These are phyloP conservation scores for Monosporozyma aquatica DNA, from an alignment of 805 yeast species.

Conservation along the genomic window DNA sequence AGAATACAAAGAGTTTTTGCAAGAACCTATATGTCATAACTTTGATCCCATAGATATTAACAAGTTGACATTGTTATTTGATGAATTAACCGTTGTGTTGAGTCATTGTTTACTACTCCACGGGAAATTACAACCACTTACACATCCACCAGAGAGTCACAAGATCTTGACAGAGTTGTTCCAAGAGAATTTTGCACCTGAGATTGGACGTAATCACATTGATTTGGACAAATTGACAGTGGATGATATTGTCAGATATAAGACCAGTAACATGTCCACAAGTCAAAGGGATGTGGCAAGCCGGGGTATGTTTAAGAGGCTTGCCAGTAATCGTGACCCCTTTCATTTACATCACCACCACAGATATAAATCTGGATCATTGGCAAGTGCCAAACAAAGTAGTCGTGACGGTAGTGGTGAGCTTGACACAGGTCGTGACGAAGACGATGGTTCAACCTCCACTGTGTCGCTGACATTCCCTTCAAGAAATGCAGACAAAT, in stretches of 20 bases:
- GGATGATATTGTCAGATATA: not conserved
- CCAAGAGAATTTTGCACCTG: slow-evolving; percentile 57
- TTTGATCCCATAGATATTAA: slow-evolving; percentile 24
- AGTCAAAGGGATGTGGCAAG: not conserved
- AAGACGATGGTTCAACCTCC: not conserved
- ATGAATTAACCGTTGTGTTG: slow-evolving; percentile 58
- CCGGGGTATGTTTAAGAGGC: slow-evolving; percentile 2
- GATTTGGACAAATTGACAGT: slow-evolving; percentile 7
- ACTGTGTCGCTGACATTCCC: not conserved
- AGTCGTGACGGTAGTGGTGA: too few relatives aligned
- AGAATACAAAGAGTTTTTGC: slow-evolving; percentile 64
- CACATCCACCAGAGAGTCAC: slow-evolving; percentile 52
- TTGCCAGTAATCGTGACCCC: not conserved
- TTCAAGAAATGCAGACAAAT: not conserved
- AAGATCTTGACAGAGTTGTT: slow-evolving; percentile 55
- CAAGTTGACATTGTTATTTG: slow-evolving; percentile 39
- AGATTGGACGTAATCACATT: slow-evolving; percentile 38
- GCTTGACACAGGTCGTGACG: not conserved
- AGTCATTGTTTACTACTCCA: slow-evolving; percentile 61
- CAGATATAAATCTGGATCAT: not conserved
- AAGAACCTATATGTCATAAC: slow-evolving; percentile 24
- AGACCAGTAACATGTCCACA: not conserved
- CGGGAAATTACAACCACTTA: slow-evolving; percentile 47
- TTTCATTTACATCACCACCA: not conserved
- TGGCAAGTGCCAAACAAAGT: not conserved